Percentiles rank a stretch among this genome's conserved stretches.
phyloP scores from a whole-genome alignment of 1,284 basidiomycete genomes.

The Austroboletus sp. region DNA sequence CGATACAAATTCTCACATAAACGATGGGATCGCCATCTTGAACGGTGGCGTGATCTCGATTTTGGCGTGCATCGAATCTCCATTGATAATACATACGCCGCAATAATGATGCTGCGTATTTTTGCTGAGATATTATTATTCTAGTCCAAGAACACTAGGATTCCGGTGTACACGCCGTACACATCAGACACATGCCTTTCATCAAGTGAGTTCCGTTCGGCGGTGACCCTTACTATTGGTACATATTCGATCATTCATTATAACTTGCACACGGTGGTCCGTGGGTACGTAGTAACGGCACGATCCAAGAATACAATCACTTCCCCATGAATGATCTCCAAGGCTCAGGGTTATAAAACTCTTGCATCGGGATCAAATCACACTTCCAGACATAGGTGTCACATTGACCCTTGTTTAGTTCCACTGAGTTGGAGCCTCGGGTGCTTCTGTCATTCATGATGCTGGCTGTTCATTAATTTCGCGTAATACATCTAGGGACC shows the following conservation, averaged over 20 bases:
- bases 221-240: background rate
- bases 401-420: conserved; percentile 1
- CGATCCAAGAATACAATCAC: conserved; percentile 50
- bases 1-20: conserved; percentile 54
- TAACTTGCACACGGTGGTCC: conserved; percentile 56
- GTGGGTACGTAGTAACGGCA: conserved; percentile 51
- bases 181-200: conserved; percentile 38
- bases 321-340: conserved; percentile 38
- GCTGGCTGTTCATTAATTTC: conserved; percentile 1
- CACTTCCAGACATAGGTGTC: conserved; percentile 6
- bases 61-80: conserved; percentile 72
- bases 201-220: conserved; percentile 44
- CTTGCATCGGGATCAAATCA: background rate
- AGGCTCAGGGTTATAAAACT: conserved; percentile 35
- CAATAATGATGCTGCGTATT: background rate
- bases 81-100: conserved; percentile 37
- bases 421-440: background rate
- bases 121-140: background rate
- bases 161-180: conserved; percentile 52
- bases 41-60: conserved; percentile 67
- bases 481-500: background rate
- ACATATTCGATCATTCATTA: conserved; percentile 27
- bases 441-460: conserved; percentile 12
- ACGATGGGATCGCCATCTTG: conserved; percentile 59
- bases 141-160: conserved; percentile 51